Percentiles rank a stretch among this genome's conserved stretches.
Conservation (phyloP, 2,329 filamentous ascomycete genomes). For the Plectosphaerella plurivora region DNA sequence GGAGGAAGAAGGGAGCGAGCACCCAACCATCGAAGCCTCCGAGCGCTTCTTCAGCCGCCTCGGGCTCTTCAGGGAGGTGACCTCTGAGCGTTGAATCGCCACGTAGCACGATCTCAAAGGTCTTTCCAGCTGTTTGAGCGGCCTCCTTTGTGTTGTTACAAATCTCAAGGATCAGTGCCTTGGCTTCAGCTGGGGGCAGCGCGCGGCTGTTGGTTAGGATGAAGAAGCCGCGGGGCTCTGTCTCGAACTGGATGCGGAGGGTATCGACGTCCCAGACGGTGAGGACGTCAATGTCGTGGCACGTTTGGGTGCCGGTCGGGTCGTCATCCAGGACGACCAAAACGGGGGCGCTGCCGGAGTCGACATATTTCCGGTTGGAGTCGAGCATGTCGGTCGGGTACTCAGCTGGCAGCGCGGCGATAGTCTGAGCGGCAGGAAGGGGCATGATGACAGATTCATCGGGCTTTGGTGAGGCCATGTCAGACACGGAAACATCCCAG, state of each 20-base stretch:
- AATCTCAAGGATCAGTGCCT: conserved; percentile 43
- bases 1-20: conserved; percentile 54
- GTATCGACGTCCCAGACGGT: conserved; percentile 43
- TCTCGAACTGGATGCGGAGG: conserved; percentile 8
- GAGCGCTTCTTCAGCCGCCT: conserved; percentile 44
- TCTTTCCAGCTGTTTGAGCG: conserved; percentile 27
- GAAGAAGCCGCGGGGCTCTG: conserved; percentile 44
- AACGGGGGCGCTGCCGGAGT: conserved; percentile 14
- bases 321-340: conserved; percentile 47
- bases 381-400: conserved; percentile 15
- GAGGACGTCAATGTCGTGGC: conserved; percentile 50
- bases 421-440: conserved; percentile 14
- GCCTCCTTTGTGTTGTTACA: conserved; percentile 43
- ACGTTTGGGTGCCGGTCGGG: conserved; percentile 59
- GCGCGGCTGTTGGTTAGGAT: conserved; percentile 57
- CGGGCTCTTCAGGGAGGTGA: conserved; percentile 51
- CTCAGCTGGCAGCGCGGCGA: conserved; percentile 16
- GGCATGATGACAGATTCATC: background rate
- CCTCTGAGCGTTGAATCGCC: conserved; percentile 54
- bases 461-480: conserved; percentile 4
- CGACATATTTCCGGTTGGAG: conserved; percentile 12
- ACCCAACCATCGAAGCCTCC: conserved; percentile 48
- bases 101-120: conserved; percentile 51
- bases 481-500: conserved; percentile 27
- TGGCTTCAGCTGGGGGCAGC: conserved; percentile 42